Evolutionary conservation across 208 protist genomes (phyloP).

Genomic region (Sergeia podlipaevii): DNA sequence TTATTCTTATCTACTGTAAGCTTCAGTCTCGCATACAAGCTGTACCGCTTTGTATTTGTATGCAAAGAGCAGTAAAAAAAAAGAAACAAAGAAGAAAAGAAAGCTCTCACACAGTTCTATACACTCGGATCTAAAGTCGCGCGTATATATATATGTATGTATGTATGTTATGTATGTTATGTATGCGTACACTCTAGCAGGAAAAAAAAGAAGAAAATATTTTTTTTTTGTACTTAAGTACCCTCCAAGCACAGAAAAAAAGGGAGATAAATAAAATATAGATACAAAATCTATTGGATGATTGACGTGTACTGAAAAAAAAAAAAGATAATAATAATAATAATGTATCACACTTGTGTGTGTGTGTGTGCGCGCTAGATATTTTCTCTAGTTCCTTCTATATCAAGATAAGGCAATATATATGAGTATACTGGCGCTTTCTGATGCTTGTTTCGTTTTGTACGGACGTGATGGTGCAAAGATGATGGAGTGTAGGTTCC

Average conservation of each 20-base stretch:
- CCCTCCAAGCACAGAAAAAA: neutral
- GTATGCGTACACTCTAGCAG: neutral
- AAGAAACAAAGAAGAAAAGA: neutral
- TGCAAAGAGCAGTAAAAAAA: constrained; percentile 1
- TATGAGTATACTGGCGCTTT: too few relatives aligned
- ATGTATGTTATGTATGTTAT: neutral
- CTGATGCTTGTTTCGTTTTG: neutral
- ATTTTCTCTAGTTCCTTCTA: too few relatives aligned
- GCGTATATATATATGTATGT: neutral
- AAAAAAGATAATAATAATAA: constrained; percentile 8
- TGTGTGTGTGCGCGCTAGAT: too few relatives aligned
- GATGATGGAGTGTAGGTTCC: too few relatives aligned
- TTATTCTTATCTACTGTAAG: too few relatives aligned
- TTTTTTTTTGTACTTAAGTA: neutral
- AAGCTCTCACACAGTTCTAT: neutral
- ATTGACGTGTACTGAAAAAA: neutral
- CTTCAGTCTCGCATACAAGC: too few relatives aligned
- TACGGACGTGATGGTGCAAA: too few relatives aligned
- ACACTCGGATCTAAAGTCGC: neutral
- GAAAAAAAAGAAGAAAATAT: neutral
- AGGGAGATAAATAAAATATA: neutral
- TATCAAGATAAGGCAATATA: too few relatives aligned
- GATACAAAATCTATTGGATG: constrained; percentile 4
- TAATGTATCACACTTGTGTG: too few relatives aligned
- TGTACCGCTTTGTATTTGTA: too few relatives aligned